Base-by-base conservation (phyloP, 495 filamentous ascomycete species). In the Aspergillus hancockii region DNA sequence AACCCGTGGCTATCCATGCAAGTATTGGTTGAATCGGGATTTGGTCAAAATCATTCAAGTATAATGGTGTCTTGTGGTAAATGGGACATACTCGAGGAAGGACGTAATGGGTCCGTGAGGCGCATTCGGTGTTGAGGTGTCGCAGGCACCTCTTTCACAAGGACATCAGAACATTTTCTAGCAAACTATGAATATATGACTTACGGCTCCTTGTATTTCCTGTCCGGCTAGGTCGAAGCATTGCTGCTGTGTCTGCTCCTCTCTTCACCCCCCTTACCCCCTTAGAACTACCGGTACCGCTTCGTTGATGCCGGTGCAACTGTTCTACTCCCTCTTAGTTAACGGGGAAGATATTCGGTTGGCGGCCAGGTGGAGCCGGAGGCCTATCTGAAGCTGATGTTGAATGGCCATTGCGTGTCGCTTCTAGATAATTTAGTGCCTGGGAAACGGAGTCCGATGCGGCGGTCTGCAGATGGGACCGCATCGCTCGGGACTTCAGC, bases 401-500 rank as follows among this genome's bases (percentile, higher is more conserved):
- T 50, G 61, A 36, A 1, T 57, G 58, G 0, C 40, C 65, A 36
- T 55, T 67, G 9, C 62, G 64, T 18, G 61, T 61, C 19, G 59
- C 50, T 36, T 50, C 65, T 43, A 70, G 63, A 14, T 66, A 74
- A 49, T 81, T 79, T 30, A 88, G 67, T 21, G 81, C 79, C 21
- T 84, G 75, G 22, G 86, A 82, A 0, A 86, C 87, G 6, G 87
- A 82, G 55, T 90, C 84, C 32, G 82, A 85, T 4, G 88, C 90
- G 18, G 89, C 89, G 46, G 80, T 81, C 56, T 89, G 84, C 50
- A 91, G 85, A 30, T 89, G 85, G 9, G 84, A 81, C 25, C 82
- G 74, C 79, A 91, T 84, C 5, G 87, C 83, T 53, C 87, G 85
- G 23, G 85, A 81, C 71, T 96, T 97, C 46, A 96, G 77, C 32